Conservation (phyloP, 495 filamentous ascomycete genomes). For the Polyplosphaeria fusca region DNA sequence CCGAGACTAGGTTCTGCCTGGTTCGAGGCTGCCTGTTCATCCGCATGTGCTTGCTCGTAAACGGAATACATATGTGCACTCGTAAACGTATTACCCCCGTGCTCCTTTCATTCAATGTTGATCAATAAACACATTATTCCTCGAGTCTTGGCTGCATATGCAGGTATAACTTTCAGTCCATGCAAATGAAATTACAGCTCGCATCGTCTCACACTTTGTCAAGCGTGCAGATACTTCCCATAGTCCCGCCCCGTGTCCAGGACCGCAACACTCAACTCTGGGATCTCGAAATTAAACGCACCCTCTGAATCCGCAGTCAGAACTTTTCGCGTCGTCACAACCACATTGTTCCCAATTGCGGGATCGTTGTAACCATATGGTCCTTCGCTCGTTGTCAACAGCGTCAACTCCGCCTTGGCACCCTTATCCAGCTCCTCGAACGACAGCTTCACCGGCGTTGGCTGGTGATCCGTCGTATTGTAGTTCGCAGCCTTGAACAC, state of each 20-base stretch:
- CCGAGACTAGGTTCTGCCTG: too few species aligned
- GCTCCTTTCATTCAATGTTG: too few species aligned
- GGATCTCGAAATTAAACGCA: constrained; percentile 20
- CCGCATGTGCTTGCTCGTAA: too few species aligned
- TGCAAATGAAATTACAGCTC: too few species aligned
- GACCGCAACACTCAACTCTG: constrained; percentile 29
- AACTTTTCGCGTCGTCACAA: constrained; percentile 3
- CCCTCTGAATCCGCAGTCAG: constrained; percentile 4
- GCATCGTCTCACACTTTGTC: too few species aligned
- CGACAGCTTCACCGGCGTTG: constrained; percentile 14
- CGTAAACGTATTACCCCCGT: too few species aligned
- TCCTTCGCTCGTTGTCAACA: constrained; percentile 10
- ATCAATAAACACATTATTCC: too few species aligned
- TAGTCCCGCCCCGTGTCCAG: not conserved
- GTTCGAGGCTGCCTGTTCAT: too few species aligned
- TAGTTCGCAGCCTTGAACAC: constrained; percentile 25
- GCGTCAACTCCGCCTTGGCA: constrained; percentile 16
- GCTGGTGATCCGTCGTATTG: constrained; percentile 17
- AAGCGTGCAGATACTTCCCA: too few species aligned
- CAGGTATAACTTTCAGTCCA: too few species aligned
- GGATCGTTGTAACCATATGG: constrained; percentile 22
- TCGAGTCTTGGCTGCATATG: too few species aligned
- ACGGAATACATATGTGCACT: too few species aligned
- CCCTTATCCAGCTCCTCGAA: constrained; percentile 21
- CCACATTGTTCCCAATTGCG: constrained; percentile 12